Evolutionary conservation across 2,329 filamentous ascomycete genomes (phyloP).

Genomic region (Colletotrichum sp.): DNA sequence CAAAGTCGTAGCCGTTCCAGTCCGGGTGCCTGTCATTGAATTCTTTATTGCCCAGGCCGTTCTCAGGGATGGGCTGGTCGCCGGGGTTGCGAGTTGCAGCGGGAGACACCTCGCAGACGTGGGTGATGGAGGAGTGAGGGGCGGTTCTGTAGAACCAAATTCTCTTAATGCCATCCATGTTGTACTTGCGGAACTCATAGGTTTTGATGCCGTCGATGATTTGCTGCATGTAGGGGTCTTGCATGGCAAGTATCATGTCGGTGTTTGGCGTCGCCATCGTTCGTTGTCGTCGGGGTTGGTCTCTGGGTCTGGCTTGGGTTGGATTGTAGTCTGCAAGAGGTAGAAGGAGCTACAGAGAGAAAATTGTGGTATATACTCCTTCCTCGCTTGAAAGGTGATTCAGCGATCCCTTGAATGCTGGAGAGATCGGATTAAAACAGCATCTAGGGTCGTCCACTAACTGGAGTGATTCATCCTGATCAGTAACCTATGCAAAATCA

Average conservation of each 20-base stretch:
- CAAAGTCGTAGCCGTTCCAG: conserved; percentile 32
- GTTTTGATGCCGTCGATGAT: conserved; percentile 30
- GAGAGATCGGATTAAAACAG: neutral
- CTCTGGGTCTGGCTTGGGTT: neutral
- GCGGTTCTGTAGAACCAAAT: conserved; percentile 33
- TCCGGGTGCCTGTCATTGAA: conserved; percentile 27
- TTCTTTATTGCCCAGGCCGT: conserved; percentile 29
- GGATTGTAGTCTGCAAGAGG: neutral
- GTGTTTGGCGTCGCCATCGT: neutral
- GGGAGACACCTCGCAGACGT: conserved; percentile 26
- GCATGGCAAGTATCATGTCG: neutral
- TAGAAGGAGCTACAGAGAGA: neutral
- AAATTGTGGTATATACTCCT: neutral
- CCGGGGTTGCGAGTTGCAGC: conserved; percentile 22
- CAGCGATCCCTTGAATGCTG: neutral
- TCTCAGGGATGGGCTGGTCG: conserved; percentile 18
- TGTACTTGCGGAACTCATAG: conserved; percentile 31
- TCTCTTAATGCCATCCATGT: conserved; percentile 25
- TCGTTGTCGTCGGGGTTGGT: neutral
- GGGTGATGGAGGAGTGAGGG: conserved; percentile 29
- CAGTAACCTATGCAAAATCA: neutral
- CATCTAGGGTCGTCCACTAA: neutral
- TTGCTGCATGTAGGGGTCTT: conserved; percentile 23
- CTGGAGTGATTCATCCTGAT: neutral
- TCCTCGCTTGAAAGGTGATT: neutral